A percentile compares a stretch with the other conserved stretches of the same genome.
Conservation (phyloP, 73 alveolate species). For the Breviolum minutum region DNA sequence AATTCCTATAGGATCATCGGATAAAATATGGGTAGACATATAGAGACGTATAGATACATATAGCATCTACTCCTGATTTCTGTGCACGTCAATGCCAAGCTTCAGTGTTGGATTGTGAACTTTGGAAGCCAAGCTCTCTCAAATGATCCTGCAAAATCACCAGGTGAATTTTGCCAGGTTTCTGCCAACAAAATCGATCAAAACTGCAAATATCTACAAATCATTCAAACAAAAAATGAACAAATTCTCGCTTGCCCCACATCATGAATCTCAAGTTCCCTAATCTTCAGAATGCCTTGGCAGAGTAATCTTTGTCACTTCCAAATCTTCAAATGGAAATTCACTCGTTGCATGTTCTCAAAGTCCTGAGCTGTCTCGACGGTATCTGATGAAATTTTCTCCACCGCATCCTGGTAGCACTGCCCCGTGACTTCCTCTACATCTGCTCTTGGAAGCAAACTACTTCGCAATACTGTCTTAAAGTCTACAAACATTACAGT, state of each 20-base stretch:
- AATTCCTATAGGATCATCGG: background rate
- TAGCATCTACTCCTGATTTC: background rate
- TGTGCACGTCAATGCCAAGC: background rate
- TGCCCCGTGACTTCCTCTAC: background rate
- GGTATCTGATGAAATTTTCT: background rate
- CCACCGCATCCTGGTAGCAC: background rate
- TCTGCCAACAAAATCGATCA: no score
- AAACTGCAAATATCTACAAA: no score
- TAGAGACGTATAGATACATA: background rate
- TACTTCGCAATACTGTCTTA: no score
- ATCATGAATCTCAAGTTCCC: background rate
- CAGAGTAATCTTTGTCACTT: background rate
- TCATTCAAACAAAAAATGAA: no score
- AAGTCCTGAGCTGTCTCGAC: conserved; percentile 16
- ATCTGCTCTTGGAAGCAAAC: no score
- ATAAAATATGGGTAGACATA: background rate
- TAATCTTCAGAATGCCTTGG: background rate
- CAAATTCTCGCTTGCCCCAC: background rate
- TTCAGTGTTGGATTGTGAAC: conserved; percentile 3
- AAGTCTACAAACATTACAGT: no score
- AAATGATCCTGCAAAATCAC: conserved; percentile 21
- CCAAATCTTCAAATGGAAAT: background rate
- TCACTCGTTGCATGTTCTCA: background rate
- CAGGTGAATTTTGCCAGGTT: no score
- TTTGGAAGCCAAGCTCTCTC: conserved; percentile 44